Base-by-base conservation (phyloP, 2,329 filamentous ascomycete genomes). In the Zymoseptoria tritici region DNA sequence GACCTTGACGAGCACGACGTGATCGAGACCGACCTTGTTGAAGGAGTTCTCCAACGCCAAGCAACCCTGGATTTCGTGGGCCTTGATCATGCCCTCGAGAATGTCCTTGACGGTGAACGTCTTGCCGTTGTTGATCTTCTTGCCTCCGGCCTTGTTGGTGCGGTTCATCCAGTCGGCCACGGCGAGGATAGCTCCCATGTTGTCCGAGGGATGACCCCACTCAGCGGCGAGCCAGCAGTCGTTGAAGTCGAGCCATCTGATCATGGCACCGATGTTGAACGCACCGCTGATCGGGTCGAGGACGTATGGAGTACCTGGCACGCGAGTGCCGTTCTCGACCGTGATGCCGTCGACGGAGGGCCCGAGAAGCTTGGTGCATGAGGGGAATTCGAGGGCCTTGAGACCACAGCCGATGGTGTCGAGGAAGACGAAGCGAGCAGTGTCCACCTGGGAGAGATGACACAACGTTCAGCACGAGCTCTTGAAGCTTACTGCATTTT, bases 181-280 rank as follows among this genome's bases (percentile, higher is more conserved):
- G 53, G 93, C 91, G 64, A 99, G 85, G 74, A 99, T 99, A 71
- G 93, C 94, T 64, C 94, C 94, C 68, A 99, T 78, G 82, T 99
- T 99, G 81, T 99, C 94, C 4, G 92, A 97, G 63, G 94, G 94
- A 78, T 99, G 94, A 60, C 94, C 94, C 94, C 94, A 99, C 80
- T 99, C 94, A 59, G 94, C 94, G 52, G 93, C 94, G 65, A 97
- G 83, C 94, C 93, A 99, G 85, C 94, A 97, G 84, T 99, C 94
- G 77, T 99, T 99, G 85, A 97, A 99, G 81, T 99, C 94, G 71
- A 99, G 85, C 94, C 94, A 99, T 74, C 94, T 85, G 80, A 99
- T 96, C 88, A 96, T 96, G 71, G 94, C 89, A 70, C 94, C 94
- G 70, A 99, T 97, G 83, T 97, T 97, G 85, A 99, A 97, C 65